A percentile compares a stretch with the other conserved stretches of the same genome.
Evolutionary conservation across 2,329 filamentous ascomycete species (phyloP).

Genomic region (Aspergillus fijiensis): DNA sequence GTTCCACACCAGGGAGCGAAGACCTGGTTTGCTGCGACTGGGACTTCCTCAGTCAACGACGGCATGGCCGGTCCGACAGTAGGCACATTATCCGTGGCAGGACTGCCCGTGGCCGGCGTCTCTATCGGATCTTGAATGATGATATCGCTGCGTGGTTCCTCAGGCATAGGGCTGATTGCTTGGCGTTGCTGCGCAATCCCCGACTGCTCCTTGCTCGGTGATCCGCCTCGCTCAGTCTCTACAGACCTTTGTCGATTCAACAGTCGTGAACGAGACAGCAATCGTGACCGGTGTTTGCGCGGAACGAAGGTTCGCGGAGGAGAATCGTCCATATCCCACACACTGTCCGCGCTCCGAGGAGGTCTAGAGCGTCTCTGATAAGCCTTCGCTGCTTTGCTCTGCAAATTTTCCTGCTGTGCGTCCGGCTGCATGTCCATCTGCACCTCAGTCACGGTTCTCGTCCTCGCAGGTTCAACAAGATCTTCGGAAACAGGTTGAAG

Average conservation of each 20-base stretch:
- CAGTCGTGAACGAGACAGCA: slow-evolving; percentile 11
- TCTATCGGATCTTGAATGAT: slow-evolving; percentile 14
- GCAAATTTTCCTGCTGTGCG: slow-evolving; percentile 4
- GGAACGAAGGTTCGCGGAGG: slow-evolving; percentile 26
- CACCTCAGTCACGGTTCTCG: slow-evolving; percentile 7
- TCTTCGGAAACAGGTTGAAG: background rate
- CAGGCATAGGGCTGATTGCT: slow-evolving; percentile 15
- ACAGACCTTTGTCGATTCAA: background rate
- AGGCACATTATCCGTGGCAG: slow-evolving; percentile 1
- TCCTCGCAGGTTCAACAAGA: background rate
- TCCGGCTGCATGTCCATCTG: slow-evolving; percentile 6
- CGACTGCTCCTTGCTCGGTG: slow-evolving; percentile 4
- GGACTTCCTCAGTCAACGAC: slow-evolving; percentile 16
- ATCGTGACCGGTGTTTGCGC: slow-evolving; percentile 16
- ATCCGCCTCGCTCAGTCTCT: background rate
- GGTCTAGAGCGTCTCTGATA: slow-evolving; percentile 25
- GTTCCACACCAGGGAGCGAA: slow-evolving; percentile 59
- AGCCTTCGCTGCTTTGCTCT: slow-evolving; percentile 16
- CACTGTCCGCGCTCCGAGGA: slow-evolving; percentile 26
- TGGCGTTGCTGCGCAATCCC: slow-evolving; percentile 12
- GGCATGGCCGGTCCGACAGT: background rate
- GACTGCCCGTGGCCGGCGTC: slow-evolving; percentile 6
- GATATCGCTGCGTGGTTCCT: slow-evolving; percentile 7
- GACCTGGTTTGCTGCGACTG: slow-evolving; percentile 53
- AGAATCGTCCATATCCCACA: slow-evolving; percentile 40